Conservation (phyloP, 1,139 yeast genomes). For the Wickerhamiella pararugosa region DNA sequence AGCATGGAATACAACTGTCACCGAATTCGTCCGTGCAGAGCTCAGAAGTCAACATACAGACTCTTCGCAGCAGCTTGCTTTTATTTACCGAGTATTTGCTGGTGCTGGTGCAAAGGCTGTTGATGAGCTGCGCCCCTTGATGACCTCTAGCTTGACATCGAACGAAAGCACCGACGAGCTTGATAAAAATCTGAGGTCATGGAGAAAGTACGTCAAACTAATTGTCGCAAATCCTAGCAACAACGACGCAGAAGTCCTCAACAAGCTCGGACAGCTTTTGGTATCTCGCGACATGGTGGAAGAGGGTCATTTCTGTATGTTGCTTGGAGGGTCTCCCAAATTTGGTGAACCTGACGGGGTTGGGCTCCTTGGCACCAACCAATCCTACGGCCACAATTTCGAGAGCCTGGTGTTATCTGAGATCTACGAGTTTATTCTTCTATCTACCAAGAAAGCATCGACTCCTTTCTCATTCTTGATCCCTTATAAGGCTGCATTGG, state of each 20-base stretch:
- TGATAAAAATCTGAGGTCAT: conserved; percentile 17
- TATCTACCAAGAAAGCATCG: conserved; percentile 22
- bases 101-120: conserved; percentile 48
- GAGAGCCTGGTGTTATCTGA: conserved; percentile 45
- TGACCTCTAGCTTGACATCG: conserved; percentile 6
- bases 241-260: conserved; percentile 22
- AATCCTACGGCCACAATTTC: conserved; percentile 22
- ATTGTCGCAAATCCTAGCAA: conserved; percentile 23
- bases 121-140: conserved; percentile 28
- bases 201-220: conserved; percentile 24
- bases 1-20: conserved; percentile 44
- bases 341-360: conserved; percentile 20
- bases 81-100: conserved; percentile 46
- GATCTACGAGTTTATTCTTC: conserved; percentile 48
- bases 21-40: conserved; percentile 33
- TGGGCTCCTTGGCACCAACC: conserved; percentile 19
- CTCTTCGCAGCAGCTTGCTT: conserved; percentile 41
- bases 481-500: conserved; percentile 45
- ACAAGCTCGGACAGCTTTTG: conserved; percentile 23
- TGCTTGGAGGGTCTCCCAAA: conserved; percentile 18
- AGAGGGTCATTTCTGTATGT: conserved; percentile 14
- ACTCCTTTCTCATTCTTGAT: conserved; percentile 36
- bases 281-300: conserved; percentile 10
- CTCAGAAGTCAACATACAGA: conserved; percentile 23
- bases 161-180: conserved; percentile 7